Base-by-base conservation (phyloP, 2,329 filamentous ascomycete genomes). In the Teratosphaeria viscida region DNA sequence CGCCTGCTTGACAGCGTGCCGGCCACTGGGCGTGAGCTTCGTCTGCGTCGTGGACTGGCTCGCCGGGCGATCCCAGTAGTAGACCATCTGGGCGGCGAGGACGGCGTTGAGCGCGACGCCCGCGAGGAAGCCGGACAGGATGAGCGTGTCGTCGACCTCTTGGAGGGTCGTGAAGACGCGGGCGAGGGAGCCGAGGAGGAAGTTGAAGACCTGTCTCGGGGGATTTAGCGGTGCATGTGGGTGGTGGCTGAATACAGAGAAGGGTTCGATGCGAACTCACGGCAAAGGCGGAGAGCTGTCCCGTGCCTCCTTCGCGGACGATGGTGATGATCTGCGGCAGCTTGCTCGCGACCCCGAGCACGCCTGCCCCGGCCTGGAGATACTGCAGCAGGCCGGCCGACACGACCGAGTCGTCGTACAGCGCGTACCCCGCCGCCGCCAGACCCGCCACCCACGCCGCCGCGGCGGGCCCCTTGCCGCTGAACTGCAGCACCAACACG, bases 161-260 rank as follows among this genome's bases (percentile, higher is more conserved):
- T 97, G 92, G 60, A 99, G 79, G 8, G 95, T 99, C 35, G 94
- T 99, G 76, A 96, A 99, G 78, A 99, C 95, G 72, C 94, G 89
- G 29, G 90, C 89, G 60, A 97, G 84, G 52, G 91, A 96, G 47
- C 95, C 94, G 67, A 86, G 81, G 69, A 99, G 89, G 77, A 96
- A 99, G 81, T 96, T 97, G 83, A 99, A 96, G 67, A 99, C 91
- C 92, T 96, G 52, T 56, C n/a, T 47, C 5, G 11, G 7, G 2
- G 5, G 2, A 19, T 19, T 56, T 37, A 58, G 32, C 29, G 35
- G 39, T 52, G 61, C 23, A 57, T 26, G 55, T 27, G 35, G n/a
- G 23, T 2, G 23, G 23, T 23, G 23, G 23, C 23, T 23, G 52
- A 57, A 39, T 66, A 55, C 39, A 35, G 5, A 26, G 3, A 3